Conservation (phyloP, 352 stramenopile genomes). For the Peronospora destructor region DNA sequence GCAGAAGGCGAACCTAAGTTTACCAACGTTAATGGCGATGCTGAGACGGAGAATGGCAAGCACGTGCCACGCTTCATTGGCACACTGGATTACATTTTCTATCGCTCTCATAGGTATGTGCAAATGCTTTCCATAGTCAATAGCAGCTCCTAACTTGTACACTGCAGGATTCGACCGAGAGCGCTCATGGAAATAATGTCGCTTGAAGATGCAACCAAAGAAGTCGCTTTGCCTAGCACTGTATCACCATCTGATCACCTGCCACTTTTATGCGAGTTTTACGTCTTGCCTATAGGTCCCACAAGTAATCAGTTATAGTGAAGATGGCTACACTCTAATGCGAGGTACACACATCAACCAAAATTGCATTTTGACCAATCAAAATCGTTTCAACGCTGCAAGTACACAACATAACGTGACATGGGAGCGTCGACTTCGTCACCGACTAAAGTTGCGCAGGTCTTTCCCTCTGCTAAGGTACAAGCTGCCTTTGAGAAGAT, state of each 20-base stretch:
- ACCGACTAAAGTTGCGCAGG: conserved; percentile 12
- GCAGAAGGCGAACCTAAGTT: conserved; percentile 49
- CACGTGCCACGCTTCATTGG: conserved; percentile 59
- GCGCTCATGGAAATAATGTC: conserved; percentile 73
- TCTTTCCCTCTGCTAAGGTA: conserved; percentile 48
- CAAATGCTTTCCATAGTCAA: not conserved
- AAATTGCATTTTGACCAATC: conserved; percentile 22
- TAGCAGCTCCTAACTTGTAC: conserved; percentile 2
- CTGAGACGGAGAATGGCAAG: conserved; percentile 23
- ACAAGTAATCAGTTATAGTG: conserved; percentile 8
- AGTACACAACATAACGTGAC: conserved; percentile 11
- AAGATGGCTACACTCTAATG: conserved; percentile 11
- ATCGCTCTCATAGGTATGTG: conserved; percentile 41
- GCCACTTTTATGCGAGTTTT: conserved; percentile 64
- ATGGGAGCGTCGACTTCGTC: conserved; percentile 50
- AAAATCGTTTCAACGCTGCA: not conserved
- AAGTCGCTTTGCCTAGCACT: conserved; percentile 55
- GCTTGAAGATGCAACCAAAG: conserved; percentile 44
- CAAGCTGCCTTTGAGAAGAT: conserved; percentile 69
- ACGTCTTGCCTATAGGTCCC: conserved; percentile 7
- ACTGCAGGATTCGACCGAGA: conserved; percentile 29
- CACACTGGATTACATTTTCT: conserved; percentile 83
- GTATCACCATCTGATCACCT: conserved; percentile 74
- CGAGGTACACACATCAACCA: too few species aligned
- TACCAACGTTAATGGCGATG: conserved; percentile 67